phyloP scores from a whole-genome alignment of 805 yeast species.

The Zygotorulaspora chibaensis region DNA sequence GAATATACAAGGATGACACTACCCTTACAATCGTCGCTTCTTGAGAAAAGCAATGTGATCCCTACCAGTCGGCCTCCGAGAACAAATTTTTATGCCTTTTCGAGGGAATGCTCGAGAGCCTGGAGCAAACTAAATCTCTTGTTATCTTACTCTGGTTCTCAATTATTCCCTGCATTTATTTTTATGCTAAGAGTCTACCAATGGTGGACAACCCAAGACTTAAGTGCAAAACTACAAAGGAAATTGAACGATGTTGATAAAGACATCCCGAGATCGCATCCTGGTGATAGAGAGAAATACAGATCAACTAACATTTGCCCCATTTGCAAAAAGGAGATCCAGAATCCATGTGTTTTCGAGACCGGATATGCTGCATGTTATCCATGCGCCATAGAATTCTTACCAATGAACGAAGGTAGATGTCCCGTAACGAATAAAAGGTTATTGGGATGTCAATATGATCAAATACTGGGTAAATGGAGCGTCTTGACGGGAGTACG shows the following conservation, averaged over 20 bases:
- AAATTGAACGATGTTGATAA: slow-evolving; percentile 44
- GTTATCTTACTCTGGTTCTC: slow-evolving; percentile 34
- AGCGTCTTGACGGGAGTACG: slow-evolving; percentile 73
- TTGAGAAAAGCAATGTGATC: slow-evolving; percentile 9
- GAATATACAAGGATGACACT: slow-evolving; percentile 47
- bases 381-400: slow-evolving; percentile 68
- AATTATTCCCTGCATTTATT: slow-evolving; percentile 74
- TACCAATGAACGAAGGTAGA: slow-evolving; percentile 48
- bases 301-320: slow-evolving; percentile 46
- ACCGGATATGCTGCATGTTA: slow-evolving; percentile 91
- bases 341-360: slow-evolving; percentile 82
- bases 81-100: slow-evolving; percentile 31
- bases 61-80: slow-evolving; percentile 26
- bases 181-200: slow-evolving; percentile 79
- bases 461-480: slow-evolving; percentile 57
- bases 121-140: slow-evolving; percentile 14
- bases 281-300: slow-evolving; percentile 1
- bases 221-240: slow-evolving; percentile 54
- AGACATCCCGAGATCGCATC: slow-evolving; percentile 33
- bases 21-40: slow-evolving; percentile 13
- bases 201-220: slow-evolving; percentile 86
- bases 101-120: slow-evolving; percentile 17
- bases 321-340: slow-evolving; percentile 58
- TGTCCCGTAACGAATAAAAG: slow-evolving; percentile 81
- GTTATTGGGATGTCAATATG: slow-evolving; percentile 67